Evolutionary conservation across 495 filamentous ascomycete species (phyloP).

Genomic region (Aspergillus mulundensis): DNA sequence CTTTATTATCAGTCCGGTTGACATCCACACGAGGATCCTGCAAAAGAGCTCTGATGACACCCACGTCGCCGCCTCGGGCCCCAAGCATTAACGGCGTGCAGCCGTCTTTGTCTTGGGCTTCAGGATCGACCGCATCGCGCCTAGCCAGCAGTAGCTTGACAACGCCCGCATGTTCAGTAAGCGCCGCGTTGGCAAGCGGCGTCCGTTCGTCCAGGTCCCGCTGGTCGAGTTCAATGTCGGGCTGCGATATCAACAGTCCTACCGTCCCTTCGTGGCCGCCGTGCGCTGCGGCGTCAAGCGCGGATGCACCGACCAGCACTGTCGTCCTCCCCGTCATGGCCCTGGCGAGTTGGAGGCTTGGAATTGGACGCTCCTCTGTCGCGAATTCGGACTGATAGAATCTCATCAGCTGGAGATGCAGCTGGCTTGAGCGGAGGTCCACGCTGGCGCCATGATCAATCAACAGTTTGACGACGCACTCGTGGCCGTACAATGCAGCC

Average conservation of each 20-base stretch:
- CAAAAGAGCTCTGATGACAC: background rate
- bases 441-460: background rate
- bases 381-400: no score
- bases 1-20: background rate
- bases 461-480: constrained; percentile 6
- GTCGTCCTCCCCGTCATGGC: background rate
- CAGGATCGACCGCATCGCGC: background rate
- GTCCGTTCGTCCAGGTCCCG: background rate
- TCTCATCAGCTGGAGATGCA: background rate
- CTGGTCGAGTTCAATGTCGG: background rate
- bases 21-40: background rate
- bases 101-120: background rate
- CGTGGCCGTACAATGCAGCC: constrained; percentile 3
- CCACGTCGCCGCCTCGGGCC: background rate
- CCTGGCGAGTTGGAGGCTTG: no score
- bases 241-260: background rate
- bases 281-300: constrained; percentile 1
- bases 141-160: background rate
- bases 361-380: no score
- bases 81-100: background rate
- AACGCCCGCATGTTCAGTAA: background rate
- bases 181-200: constrained; percentile 2
- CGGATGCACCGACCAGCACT: background rate
- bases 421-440: constrained; percentile 2
- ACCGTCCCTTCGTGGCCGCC: background rate